Percentiles rank a stretch among this genome's conserved stretches.
Evolutionary conservation across 2,329 filamentous ascomycete genomes (phyloP).

Genomic region (Aspergillus terreus): DNA sequence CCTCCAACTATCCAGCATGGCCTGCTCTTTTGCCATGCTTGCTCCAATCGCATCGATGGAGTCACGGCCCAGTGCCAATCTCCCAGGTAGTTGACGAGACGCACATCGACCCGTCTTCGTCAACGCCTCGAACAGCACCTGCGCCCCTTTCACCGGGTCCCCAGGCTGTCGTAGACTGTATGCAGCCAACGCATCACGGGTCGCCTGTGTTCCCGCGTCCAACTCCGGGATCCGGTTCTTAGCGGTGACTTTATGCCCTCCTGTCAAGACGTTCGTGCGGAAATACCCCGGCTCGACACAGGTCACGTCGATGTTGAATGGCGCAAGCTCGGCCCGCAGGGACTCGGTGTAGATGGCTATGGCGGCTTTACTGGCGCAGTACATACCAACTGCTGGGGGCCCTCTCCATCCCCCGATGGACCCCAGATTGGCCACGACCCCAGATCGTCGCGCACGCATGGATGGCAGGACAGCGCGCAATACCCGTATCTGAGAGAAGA

Average conservation of each 20-base stretch:
- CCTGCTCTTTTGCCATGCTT: slow-evolving; percentile 3
- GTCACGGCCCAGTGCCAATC: slow-evolving; percentile 6
- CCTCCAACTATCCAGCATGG: slow-evolving; percentile 7
- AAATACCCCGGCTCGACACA: slow-evolving; percentile 18
- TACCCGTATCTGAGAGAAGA: slow-evolving; percentile 36
- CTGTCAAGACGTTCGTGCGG: slow-evolving; percentile 13
- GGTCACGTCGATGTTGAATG: slow-evolving; percentile 13
- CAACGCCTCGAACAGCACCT: slow-evolving; percentile 11
- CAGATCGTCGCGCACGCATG: slow-evolving; percentile 30
- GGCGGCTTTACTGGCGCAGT: slow-evolving; percentile 44
- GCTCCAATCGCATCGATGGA: slow-evolving; percentile 2
- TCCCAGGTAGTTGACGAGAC: not conserved
- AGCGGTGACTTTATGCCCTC: slow-evolving; percentile 1
- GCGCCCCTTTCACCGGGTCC: slow-evolving; percentile 10
- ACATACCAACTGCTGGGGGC: slow-evolving; percentile 29
- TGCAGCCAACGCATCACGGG: slow-evolving; percentile 1
- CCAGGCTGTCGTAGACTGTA: slow-evolving; percentile 5
- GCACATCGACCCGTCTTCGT: slow-evolving; percentile 8
- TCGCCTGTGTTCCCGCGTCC: not conserved
- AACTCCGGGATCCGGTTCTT: not conserved
- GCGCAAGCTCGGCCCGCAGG: slow-evolving; percentile 10
- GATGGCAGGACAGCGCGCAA: slow-evolving; percentile 33
- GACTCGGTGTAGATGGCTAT: slow-evolving; percentile 2
- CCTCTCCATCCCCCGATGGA: slow-evolving; percentile 45
- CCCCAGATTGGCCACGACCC: slow-evolving; percentile 43